Evolutionary conservation across 441 rosid species (phyloP).

Genomic region (Kokia cookei): DNA sequence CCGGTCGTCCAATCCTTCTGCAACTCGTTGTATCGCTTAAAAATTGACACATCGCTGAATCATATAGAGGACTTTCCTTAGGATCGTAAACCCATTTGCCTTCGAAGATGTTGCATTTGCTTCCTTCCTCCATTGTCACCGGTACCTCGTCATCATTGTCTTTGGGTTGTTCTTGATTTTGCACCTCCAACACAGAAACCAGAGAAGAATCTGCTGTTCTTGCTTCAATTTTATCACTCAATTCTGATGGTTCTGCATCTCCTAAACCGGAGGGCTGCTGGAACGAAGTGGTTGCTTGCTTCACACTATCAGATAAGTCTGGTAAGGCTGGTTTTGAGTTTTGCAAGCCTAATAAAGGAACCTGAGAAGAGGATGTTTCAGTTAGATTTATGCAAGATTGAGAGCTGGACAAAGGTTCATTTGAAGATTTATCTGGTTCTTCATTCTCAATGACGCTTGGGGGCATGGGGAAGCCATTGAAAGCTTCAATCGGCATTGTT

Average conservation of each 20-base stretch:
- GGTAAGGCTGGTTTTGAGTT: neutral
- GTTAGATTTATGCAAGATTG: neutral
- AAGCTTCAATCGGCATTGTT: neutral
- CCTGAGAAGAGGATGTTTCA: neutral
- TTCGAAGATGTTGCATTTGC: conserved; percentile 31
- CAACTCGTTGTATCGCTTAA: conserved; percentile 46
- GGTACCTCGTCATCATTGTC: neutral
- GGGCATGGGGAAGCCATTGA: conserved; percentile 3
- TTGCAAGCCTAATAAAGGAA: neutral
- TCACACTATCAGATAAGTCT: neutral
- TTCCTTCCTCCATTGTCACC: neutral
- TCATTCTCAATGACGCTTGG: neutral
- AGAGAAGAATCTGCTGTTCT: neutral
- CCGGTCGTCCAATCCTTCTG: conserved; percentile 42
- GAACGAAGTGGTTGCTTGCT: neutral
- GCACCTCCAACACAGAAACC: neutral
- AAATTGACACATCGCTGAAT: conserved; percentile 34
- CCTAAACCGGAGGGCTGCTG: neutral
- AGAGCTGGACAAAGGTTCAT: neutral
- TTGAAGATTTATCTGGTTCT: neutral
- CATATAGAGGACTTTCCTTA: conserved; percentile 22
- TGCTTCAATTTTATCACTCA: neutral
- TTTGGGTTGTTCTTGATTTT: neutral
- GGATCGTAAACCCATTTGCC: conserved; percentile 53
- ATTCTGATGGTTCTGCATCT: neutral